Conservation (phyloP, 768 basidiomycete species). For the Leccinum fibrillosum region DNA sequence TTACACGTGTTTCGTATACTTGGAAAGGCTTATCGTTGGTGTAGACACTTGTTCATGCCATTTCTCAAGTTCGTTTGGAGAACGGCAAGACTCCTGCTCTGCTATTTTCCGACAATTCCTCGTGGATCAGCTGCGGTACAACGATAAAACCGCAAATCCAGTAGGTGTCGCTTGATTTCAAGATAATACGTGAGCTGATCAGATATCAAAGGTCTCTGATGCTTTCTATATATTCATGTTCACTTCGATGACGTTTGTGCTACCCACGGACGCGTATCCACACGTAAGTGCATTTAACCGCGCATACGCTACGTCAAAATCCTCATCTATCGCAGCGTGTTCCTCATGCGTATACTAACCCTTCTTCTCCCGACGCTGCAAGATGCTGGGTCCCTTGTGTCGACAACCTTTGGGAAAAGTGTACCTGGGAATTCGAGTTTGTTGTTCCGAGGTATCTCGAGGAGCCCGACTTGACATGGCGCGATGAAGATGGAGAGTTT, state of each 20-base stretch:
- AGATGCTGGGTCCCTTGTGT: conserved; percentile 98
- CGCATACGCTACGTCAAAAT: conserved; percentile 1
- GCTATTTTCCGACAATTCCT: conserved; percentile 83
- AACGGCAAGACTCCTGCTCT: conserved; percentile 70
- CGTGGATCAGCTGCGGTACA: conserved; percentile 90
- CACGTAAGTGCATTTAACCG: conserved; percentile 53
- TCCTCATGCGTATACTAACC: conserved; percentile 89
- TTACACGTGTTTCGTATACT: background rate
- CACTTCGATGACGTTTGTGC: conserved; percentile 45
- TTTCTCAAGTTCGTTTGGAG: conserved; percentile 83
- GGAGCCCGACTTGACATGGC: conserved; percentile 38
- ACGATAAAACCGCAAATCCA: conserved; percentile 89
- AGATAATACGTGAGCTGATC: conserved; percentile 2
- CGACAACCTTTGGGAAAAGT: conserved; percentile 93
- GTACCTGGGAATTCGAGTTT: conserved; percentile 98
- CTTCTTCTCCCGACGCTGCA: conserved; percentile 86
- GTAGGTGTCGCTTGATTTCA: conserved; percentile 43
- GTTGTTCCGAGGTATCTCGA: conserved; percentile 84
- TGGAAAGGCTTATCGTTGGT: conserved; percentile 5
- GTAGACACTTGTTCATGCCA: conserved; percentile 76
- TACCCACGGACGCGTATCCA: conserved; percentile 79
- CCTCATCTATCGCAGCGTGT: conserved; percentile 57
- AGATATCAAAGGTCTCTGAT: conserved; percentile 70
- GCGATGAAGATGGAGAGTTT: conserved; percentile 41
- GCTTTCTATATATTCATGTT: conserved; percentile 68